Evolutionary conservation across 2,329 filamentous ascomycete genomes (phyloP).

Genomic region (Chaetothyriales sp.): DNA sequence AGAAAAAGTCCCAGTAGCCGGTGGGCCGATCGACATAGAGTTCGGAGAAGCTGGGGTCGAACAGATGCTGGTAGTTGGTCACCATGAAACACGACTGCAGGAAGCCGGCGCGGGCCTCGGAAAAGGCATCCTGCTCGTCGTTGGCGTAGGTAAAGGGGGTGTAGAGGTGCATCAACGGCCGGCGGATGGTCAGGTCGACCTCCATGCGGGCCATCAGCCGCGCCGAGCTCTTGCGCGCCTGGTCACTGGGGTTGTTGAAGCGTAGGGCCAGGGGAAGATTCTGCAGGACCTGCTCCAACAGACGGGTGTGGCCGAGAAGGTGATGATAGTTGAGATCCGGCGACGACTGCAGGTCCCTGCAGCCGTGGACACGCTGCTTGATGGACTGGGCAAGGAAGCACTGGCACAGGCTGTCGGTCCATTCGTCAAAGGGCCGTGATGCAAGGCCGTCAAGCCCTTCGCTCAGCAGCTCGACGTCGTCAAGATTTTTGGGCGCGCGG

Average conservation of each 20-base stretch:
- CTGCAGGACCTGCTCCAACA: constrained; percentile 13
- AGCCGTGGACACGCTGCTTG: constrained; percentile 12
- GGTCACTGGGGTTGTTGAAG: constrained; percentile 11
- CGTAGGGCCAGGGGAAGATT: constrained; percentile 13
- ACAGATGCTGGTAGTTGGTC: constrained; percentile 22
- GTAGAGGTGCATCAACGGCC: constrained; percentile 22
- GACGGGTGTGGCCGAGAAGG: constrained; percentile 11
- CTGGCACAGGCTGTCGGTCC: constrained; percentile 17
- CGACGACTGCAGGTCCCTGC: constrained; percentile 8
- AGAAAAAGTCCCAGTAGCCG: constrained; percentile 17
- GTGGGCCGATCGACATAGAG: constrained; percentile 17
- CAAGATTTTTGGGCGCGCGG: constrained; percentile 12
- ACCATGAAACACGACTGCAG: constrained; percentile 20
- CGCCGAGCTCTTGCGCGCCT: constrained; percentile 13
- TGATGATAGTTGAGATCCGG: constrained; percentile 6
- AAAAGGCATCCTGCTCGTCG: constrained; percentile 9
- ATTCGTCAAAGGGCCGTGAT: constrained; percentile 11
- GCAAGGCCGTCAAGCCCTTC: constrained; percentile 7
- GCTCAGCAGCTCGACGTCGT: constrained; percentile 12
- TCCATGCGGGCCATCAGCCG: constrained; percentile 19
- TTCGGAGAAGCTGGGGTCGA: constrained; percentile 22
- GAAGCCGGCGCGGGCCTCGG: constrained; percentile 16
- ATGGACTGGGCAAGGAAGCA: constrained; percentile 14
- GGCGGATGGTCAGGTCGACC: constrained; percentile 19
- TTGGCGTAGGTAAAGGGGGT: constrained; percentile 15